phyloP scores from a whole-genome alignment of 2,329 filamentous ascomycete species.

The Nemania diffusa region DNA sequence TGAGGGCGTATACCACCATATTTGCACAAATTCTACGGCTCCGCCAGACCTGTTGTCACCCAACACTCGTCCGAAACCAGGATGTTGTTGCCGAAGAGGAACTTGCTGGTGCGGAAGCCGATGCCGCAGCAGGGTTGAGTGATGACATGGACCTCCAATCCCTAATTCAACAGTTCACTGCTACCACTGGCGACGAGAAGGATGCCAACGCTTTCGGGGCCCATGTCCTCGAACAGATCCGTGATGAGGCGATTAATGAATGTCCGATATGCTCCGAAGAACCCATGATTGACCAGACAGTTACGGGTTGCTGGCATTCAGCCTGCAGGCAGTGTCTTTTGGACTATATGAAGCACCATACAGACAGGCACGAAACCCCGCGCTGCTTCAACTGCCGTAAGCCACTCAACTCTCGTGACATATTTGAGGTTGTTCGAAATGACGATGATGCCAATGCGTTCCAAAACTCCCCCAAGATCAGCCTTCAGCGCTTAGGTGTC shows the following conservation, averaged over 20 bases:
- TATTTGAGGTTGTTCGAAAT: conserved; percentile 92
- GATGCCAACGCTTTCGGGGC: conserved; percentile 81
- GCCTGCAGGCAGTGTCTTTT: conserved; percentile 95
- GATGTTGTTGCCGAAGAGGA: conserved; percentile 88
- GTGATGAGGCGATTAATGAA: conserved; percentile 86
- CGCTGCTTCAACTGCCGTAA: conserved; percentile 93
- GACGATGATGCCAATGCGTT: conserved; percentile 59
- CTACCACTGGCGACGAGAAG: conserved; percentile 69
- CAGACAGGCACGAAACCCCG: conserved; percentile 77
- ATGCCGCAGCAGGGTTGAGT: conserved; percentile 81
- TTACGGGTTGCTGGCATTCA: conserved; percentile 97
- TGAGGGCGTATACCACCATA: conserved; percentile 97
- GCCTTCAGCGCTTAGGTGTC: conserved; percentile 68
- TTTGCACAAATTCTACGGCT: conserved; percentile 95
- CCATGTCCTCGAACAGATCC: conserved; percentile 89
- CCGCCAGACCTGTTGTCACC: conserved; percentile 94
- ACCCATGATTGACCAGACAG: conserved; percentile 92
- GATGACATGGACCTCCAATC: conserved; percentile 96
- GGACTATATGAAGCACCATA: conserved; percentile 88
- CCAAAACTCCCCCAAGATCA: conserved; percentile 62
- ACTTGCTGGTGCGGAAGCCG: conserved; percentile 79
- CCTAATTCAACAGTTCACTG: conserved; percentile 85
- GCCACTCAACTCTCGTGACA: conserved; percentile 80
- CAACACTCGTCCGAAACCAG: conserved; percentile 86
- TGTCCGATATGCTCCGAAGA: conserved; percentile 96